Base-by-base conservation (phyloP, 1,139 yeast genomes). In the Scheffersomyces illinoinensis region DNA sequence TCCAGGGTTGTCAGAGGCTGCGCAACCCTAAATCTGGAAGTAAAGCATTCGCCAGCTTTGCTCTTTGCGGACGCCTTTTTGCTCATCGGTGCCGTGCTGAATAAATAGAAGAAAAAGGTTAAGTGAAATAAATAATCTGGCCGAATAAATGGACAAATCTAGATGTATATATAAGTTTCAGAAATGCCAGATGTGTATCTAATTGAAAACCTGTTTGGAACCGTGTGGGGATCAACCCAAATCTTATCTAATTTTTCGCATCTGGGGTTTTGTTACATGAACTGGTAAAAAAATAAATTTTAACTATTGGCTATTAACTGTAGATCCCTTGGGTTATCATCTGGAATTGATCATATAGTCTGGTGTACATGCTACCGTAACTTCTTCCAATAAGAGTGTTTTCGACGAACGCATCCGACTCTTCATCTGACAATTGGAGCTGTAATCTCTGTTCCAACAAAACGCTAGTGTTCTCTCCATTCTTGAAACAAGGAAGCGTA, bases 331-430 rank as follows among this genome's bases (percentile, higher is more conserved):
- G 99, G 0, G 98, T 93, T 56, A 93, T 76, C 73, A 95, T 77
- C 76, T 95, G 99, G 76, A 90, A 95, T 72, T 93, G 98, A 71
- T 95, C 99, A 70, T 95, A 95, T 50, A 95, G 77, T 64, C 98
- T 81, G 0, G 99, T 95, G 74, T 93, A 95, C 64, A 91, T 83
- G 68, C 95, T 91, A n/a, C 97, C 96, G 58, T 89, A 67, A 68
- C 97, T 91, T 73, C 89, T 93, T 46, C 85, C 90, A 43, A 95
- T 89, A 64, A 95, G 77, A 10, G 80, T 75, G 59, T 76, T 85
- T 59, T 92, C 98, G 12, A 93, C 97, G 72, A 88, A 93, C 1
- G 76, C 75, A 62, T 90, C 96, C 55, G 87, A 82, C 58, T 93
- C 97, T 1, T 83, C 81, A 52, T 92, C 97, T 43, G 83, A 76